Base-by-base conservation (phyloP, 208 protist genomes). In the Acanthamoeba castellanii region DNA sequence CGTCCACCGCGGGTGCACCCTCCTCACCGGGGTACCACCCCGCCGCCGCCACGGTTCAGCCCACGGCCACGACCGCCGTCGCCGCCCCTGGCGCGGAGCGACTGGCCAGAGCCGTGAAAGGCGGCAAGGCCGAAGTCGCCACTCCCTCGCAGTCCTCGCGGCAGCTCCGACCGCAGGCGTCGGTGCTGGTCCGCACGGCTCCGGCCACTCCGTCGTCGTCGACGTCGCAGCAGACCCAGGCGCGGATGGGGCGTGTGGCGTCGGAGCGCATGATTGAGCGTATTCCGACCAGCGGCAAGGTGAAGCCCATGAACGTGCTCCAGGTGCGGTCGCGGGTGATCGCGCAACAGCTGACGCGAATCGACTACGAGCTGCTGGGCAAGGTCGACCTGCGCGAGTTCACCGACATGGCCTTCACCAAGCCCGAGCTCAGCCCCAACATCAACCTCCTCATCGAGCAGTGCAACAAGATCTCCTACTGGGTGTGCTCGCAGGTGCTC, bases 401-500 rank as follows among this genome's bases (percentile, higher is more conserved):
- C 66, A 30, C n/a, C 66, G 66, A 72, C 66, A 72, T 72, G 66
- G 66, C n/a, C 18, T 72, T 72, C 66, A 72, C 66, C 66, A 72
- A 72, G 22, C 66, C 66, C 30, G 66, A 72, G 27, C 66, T 27
- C 14, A 72, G 66, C 27, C 66, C 66, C 22, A 72, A 27, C 13
- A 34, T 72, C 66, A 72, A 13, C 30, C 66, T 72, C 66, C 22
- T 72, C 66, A 72, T 72, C 66, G 66, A 72, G 66, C 66, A 72
- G 30, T 72, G 66, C 66, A 72, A 72, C 30, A 72, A 72, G 66
- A 27, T 72, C 8, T 72, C 66, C n/a, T 72, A 72, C 27, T 72
- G 66, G 66, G 66, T 72, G 66, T 72, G 66, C 30, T 72, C 66
- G 66, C 66, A 72, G 66, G 30, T 72, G n/a, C 66, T 72, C 66